Evolutionary conservation across 352 stramenopile genomes (phyloP).

Genomic region (Phytophthora podocarpi): DNA sequence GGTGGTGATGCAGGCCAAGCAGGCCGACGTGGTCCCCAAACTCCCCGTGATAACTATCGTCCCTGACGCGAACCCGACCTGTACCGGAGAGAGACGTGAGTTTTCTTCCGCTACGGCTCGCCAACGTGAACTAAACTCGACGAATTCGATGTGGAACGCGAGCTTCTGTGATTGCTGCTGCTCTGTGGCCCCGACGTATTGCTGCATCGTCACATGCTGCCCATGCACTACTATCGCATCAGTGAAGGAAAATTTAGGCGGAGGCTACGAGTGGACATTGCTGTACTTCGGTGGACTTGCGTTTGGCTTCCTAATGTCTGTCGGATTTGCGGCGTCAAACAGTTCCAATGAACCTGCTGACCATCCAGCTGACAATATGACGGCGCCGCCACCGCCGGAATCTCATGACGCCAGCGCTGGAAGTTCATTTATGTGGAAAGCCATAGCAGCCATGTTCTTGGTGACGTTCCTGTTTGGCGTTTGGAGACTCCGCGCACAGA

Average conservation of each 20-base stretch:
- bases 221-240: constrained; percentile 50
- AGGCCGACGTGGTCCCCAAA: constrained; percentile 12
- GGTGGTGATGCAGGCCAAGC: constrained; percentile 4
- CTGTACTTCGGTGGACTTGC: constrained; percentile 50
- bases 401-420: neutral
- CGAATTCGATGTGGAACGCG: constrained; percentile 22
- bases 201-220: constrained; percentile 43
- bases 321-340: constrained; percentile 34
- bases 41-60: constrained; percentile 28
- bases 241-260: constrained; percentile 42
- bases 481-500: constrained; percentile 42
- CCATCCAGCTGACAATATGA: neutral
- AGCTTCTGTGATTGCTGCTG: constrained; percentile 38
- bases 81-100: neutral
- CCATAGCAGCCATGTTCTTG: constrained; percentile 28
- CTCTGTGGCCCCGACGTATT: constrained; percentile 38
- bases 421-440: constrained; percentile 18
- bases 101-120: neutral
- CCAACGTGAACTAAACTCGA: constrained; percentile 11
- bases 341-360: constrained; percentile 1
- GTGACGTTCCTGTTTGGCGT: constrained; percentile 46
- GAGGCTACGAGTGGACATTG: constrained; percentile 44
- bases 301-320: constrained; percentile 40
- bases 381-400: neutral
- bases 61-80: constrained; percentile 17